phyloP scores from a whole-genome alignment of 805 yeast genomes.

The Candida krabiensis region DNA sequence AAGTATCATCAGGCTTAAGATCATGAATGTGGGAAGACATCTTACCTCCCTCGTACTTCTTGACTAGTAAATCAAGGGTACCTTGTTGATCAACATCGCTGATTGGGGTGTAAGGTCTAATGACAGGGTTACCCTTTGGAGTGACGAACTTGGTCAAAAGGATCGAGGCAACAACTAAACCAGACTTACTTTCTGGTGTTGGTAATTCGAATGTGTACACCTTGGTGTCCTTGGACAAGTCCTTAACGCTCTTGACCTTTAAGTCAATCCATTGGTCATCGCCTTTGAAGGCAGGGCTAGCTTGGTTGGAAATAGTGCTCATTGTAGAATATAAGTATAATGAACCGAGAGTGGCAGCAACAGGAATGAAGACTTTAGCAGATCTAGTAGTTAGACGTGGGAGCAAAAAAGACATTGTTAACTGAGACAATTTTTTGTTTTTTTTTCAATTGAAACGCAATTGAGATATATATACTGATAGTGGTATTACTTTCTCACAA shows the following conservation, averaged over 20 bases:
- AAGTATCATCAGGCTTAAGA: slow-evolving; percentile 75
- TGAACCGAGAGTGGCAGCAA: slow-evolving; percentile 44
- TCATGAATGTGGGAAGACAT: slow-evolving; percentile 71
- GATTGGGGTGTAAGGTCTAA: slow-evolving; percentile 89
- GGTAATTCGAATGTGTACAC: slow-evolving; percentile 71
- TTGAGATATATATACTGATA: too few species aligned
- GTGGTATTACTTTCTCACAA: too few species aligned
- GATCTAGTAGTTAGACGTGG: slow-evolving; percentile 10
- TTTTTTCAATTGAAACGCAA: too few species aligned
- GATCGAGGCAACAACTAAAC: slow-evolving; percentile 77
- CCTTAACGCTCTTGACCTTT: slow-evolving; percentile 47
- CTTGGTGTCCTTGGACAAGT: slow-evolving; percentile 63
- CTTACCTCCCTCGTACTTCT: slow-evolving; percentile 89
- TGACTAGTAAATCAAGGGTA: slow-evolving; percentile 73
- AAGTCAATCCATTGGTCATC: slow-evolving; percentile 73
- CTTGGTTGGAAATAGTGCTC: slow-evolving; percentile 26
- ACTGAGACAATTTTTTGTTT: too few species aligned
- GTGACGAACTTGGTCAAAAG: slow-evolving; percentile 79
- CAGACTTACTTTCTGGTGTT: slow-evolving; percentile 63
- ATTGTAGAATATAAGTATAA: slow-evolving; percentile 36
- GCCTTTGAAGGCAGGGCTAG: slow-evolving; percentile 54
- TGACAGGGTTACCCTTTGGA: slow-evolving; percentile 79
- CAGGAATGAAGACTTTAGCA: slow-evolving; percentile 23
- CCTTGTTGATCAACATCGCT: slow-evolving; percentile 72
- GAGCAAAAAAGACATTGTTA: slow-evolving; percentile 13